Conservation (phyloP, 805 yeast genomes). For the Candida golubevii region DNA sequence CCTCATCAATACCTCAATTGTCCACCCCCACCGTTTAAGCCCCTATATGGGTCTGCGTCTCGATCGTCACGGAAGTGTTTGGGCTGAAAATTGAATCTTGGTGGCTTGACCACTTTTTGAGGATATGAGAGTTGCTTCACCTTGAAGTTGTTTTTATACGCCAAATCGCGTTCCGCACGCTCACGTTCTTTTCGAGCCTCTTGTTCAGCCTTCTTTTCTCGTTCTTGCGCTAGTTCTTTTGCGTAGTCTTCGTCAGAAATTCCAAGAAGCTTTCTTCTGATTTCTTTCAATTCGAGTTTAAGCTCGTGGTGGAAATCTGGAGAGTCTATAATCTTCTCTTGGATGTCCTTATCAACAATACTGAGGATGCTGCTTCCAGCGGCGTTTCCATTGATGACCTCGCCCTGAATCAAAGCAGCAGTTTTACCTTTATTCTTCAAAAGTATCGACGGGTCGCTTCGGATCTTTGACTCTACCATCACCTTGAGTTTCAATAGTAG, state of each 20-base stretch:
- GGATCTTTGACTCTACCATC: slow-evolving; percentile 43
- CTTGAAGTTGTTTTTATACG: slow-evolving; percentile 27
- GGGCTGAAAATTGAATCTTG: slow-evolving; percentile 26
- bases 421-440: slow-evolving; percentile 47
- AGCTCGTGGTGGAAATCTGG: slow-evolving; percentile 35
- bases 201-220: slow-evolving; percentile 16
- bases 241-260: slow-evolving; percentile 39
- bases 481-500: slow-evolving; percentile 36
- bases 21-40: slow-evolving; percentile 4
- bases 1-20: slow-evolving; percentile 10
- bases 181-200: slow-evolving; percentile 14
- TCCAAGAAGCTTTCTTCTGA: slow-evolving; percentile 29
- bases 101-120: slow-evolving; percentile 32
- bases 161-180: slow-evolving; percentile 17
- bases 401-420: slow-evolving; percentile 51
- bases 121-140: slow-evolving; percentile 21
- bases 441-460: slow-evolving; percentile 45
- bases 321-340: slow-evolving; percentile 40
- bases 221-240: slow-evolving; percentile 21
- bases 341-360: slow-evolving; percentile 42
- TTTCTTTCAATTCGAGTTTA: slow-evolving; percentile 30
- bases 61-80: slow-evolving; percentile 4
- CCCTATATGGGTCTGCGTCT: slow-evolving; percentile 3
- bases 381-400: slow-evolving; percentile 29
- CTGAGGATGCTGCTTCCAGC: slow-evolving; percentile 26